A percentile compares a stretch with the other conserved stretches of the same genome.
phyloP scores from a whole-genome alignment of 305 asterid species.

The Petunia hybrid region DNA sequence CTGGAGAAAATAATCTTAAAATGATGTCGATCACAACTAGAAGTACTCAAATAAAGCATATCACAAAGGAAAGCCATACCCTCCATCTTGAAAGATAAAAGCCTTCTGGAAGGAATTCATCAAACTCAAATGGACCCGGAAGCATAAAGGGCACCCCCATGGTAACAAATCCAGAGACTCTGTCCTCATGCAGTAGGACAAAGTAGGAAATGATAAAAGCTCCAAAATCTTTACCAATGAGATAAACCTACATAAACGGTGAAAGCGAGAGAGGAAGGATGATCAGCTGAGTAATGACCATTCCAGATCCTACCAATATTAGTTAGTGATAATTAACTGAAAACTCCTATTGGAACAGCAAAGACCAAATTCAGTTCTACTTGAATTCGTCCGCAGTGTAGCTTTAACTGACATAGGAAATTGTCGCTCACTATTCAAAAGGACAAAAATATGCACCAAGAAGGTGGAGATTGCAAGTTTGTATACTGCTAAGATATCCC shows the following conservation, averaged over 20 bases:
- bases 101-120: conserved; percentile 47
- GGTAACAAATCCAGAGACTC: conserved; percentile 56
- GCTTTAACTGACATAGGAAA: no score
- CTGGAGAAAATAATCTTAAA: conserved; percentile 42
- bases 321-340: background rate
- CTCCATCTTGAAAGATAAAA: conserved; percentile 59
- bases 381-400: no score
- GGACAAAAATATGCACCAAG: no score
- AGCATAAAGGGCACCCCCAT: conserved; percentile 54
- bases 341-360: background rate
- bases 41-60: background rate
- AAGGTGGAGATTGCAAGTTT: no score
- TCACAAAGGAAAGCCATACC: conserved; percentile 37
- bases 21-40: background rate
- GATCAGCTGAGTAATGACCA: background rate
- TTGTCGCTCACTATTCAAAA: no score
- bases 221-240: conserved; percentile 61
- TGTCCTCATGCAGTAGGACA: conserved; percentile 52
- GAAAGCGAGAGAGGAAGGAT: background rate
- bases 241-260: conserved; percentile 41
- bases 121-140: conserved; percentile 31
- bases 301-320: background rate
- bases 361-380: background rate
- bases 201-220: conserved; percentile 48
- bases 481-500: no score